Evolutionary conservation across 2,329 filamentous ascomycete species (phyloP).

Genomic region (Lecanicillium sp.): DNA sequence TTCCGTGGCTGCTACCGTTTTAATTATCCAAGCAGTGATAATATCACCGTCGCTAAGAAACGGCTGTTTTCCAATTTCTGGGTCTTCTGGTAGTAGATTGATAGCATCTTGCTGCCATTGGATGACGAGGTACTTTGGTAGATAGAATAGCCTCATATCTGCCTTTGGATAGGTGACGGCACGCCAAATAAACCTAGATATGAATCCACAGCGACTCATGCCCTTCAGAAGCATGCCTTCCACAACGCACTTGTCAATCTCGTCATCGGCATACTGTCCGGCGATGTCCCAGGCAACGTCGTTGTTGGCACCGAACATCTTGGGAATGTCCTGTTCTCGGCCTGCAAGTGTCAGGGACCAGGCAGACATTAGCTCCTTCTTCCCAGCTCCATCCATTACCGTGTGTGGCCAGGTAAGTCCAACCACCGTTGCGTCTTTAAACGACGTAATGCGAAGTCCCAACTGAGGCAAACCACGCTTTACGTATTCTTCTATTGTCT

Average conservation of each 20-base stretch:
- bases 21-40: slow-evolving; percentile 29
- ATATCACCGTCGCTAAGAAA: slow-evolving; percentile 37
- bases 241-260: not conserved
- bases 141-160: slow-evolving; percentile 4
- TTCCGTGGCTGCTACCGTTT: slow-evolving; percentile 9
- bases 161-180: not conserved
- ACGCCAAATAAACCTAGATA: slow-evolving; percentile 1
- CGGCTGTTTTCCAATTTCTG: slow-evolving; percentile 14
- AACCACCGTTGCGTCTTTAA: slow-evolving; percentile 38
- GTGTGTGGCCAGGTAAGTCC: slow-evolving; percentile 35
- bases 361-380: slow-evolving; percentile 28
- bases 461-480: not conserved
- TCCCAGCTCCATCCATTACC: slow-evolving; percentile 35
- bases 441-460: slow-evolving; percentile 26
- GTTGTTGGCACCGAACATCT: slow-evolving; percentile 11
- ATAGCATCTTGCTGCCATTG: not conserved
- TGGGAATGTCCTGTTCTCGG: slow-evolving; percentile 27
- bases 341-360: slow-evolving; percentile 37
- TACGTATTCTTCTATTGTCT: not conserved
- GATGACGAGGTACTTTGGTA: not conserved
- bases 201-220: not conserved
- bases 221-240: slow-evolving; percentile 1
- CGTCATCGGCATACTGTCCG: not conserved
- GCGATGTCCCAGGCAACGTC: slow-evolving; percentile 2
- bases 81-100: slow-evolving; percentile 12